phyloP scores from a whole-genome alignment of 768 basidiomycete species.

The Phlegmacium glaucopus region DNA sequence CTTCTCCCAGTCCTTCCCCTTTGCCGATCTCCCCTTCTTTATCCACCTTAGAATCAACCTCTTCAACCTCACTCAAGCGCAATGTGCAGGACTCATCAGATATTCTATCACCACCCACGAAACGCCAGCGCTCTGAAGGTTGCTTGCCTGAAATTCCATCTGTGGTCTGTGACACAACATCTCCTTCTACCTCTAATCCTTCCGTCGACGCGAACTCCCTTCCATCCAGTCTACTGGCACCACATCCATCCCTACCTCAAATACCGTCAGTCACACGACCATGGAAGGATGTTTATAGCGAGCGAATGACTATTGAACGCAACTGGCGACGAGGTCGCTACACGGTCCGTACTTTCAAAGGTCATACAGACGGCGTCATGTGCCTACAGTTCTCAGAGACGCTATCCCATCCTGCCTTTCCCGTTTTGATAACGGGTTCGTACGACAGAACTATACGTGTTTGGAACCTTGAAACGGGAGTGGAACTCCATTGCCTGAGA shows the following conservation, averaged over 20 bases:
- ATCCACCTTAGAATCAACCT: conserved; percentile 12
- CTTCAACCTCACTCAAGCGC: conserved; percentile 25
- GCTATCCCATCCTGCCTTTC: conserved; percentile 78
- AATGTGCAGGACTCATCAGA: conserved; percentile 26
- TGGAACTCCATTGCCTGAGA: conserved; percentile 74
- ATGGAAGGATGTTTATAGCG: conserved; percentile 98
- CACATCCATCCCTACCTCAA: conserved; percentile 24
- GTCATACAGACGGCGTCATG: conserved; percentile 96
- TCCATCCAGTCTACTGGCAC: conserved; percentile 27
- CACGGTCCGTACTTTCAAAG: conserved; percentile 79
- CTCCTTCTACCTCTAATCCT: conserved; percentile 8
- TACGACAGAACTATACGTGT: conserved; percentile 93
- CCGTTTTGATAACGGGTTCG: conserved; percentile 95
- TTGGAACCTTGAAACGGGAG: conserved; percentile 95
- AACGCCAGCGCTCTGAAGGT: conserved; percentile 49
- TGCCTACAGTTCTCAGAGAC: conserved; percentile 93
- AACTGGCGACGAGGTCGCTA: conserved; percentile 97
- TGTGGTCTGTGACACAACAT: conserved; percentile 1
- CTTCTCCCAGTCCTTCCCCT: conserved; percentile 34
- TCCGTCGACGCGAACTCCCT: conserved; percentile 11
- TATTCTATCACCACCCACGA: conserved; percentile 35
- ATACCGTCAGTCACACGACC: conserved; percentile 65
- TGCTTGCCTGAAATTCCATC: conserved; percentile 5
- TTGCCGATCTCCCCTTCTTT: conserved; percentile 7
- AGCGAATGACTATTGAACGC: conserved; percentile 92